A percentile compares a stretch with the other conserved stretches of the same genome.
Evolutionary conservation across 495 filamentous ascomycete species (phyloP).

Genomic region (Xylaria longipes): DNA sequence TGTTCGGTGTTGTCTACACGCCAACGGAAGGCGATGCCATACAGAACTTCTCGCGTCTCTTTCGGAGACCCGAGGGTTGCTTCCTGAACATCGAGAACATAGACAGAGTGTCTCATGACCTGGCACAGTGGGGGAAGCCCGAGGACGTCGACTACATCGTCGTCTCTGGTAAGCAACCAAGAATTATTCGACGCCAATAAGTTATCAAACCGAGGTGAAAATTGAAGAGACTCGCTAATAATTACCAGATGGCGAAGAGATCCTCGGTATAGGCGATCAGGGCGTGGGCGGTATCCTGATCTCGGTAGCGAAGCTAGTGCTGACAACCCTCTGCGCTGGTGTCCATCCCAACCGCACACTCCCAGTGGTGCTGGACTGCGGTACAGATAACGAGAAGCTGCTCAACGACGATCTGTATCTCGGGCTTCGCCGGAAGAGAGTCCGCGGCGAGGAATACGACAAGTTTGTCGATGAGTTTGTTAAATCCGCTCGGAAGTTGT

Average conservation of each 20-base stretch:
- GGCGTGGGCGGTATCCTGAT: constrained; percentile 90
- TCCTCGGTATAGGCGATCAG: constrained; percentile 90
- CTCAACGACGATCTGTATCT: constrained; percentile 84
- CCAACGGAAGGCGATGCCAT: constrained; percentile 94
- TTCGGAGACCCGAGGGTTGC: constrained; percentile 74
- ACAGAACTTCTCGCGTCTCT: constrained; percentile 79
- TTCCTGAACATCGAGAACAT: constrained; percentile 65
- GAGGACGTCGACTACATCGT: constrained; percentile 91
- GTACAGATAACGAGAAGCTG: constrained; percentile 80
- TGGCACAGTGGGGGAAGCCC: constrained; percentile 69
- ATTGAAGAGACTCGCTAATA: constrained; percentile 17
- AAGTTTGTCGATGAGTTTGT: constrained; percentile 79
- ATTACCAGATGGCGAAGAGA: constrained; percentile 59
- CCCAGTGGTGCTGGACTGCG: constrained; percentile 86
- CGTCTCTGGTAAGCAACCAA: constrained; percentile 66
- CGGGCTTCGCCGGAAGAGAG: constrained; percentile 70
- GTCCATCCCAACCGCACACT: constrained; percentile 81
- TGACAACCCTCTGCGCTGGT: constrained; percentile 85
- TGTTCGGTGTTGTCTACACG: constrained; percentile 89
- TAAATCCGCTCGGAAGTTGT: constrained; percentile 66
- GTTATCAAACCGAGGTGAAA: background rate
- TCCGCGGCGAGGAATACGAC: constrained; percentile 78
- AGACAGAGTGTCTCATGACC: constrained; percentile 64
- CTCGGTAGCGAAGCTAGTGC: constrained; percentile 79
- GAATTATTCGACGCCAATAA: background rate